phyloP scores from a whole-genome alignment of 140 eudicot genomes.

The Ambrosia hybrid region DNA sequence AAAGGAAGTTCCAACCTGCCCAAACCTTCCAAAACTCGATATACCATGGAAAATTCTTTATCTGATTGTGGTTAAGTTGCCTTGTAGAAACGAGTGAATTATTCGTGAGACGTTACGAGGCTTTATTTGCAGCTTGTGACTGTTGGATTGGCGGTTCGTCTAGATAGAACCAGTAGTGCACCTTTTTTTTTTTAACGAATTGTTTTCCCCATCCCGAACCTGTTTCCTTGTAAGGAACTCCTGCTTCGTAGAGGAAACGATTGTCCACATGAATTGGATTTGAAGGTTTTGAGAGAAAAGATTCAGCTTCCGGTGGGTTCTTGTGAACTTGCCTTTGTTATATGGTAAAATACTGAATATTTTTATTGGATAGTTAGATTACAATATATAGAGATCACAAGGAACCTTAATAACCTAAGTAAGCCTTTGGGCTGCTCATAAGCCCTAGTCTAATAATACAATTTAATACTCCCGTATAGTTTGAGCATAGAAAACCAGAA shows the following conservation, averaged over 20 bases:
- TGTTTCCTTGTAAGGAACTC: conserved; percentile 79
- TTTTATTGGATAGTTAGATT: too few relatives aligned
- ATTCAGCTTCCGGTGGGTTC: conserved; percentile 83
- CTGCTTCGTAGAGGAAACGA: conserved; percentile 52
- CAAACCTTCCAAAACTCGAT: conserved; percentile 56
- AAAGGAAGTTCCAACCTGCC: conserved; percentile 71
- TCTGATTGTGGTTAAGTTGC: conserved; percentile 69
- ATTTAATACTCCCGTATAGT: too few relatives aligned
- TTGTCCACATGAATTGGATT: conserved; percentile 74
- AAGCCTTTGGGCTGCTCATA: too few relatives aligned
- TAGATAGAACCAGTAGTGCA: conserved; percentile 51
- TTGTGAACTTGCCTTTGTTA: conserved; percentile 66
- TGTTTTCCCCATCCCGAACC: conserved; percentile 74
- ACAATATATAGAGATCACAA: too few relatives aligned
- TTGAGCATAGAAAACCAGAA: too few relatives aligned
- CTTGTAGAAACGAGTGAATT: conserved; percentile 65
- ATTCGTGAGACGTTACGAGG: conserved; percentile 90
- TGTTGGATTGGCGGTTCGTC: conserved; percentile 54
- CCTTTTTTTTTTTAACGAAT: conserved; percentile 60
- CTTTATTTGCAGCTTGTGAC: conserved; percentile 78
- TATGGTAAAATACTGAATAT: too few relatives aligned
- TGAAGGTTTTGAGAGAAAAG: conserved; percentile 63
- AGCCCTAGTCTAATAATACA: too few relatives aligned
- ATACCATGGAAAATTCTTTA: conserved; percentile 52
- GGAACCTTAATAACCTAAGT: too few relatives aligned